phyloP scores from a whole-genome alignment of 2,329 filamentous ascomycete species.

The Arthrobotrys sinensis region DNA sequence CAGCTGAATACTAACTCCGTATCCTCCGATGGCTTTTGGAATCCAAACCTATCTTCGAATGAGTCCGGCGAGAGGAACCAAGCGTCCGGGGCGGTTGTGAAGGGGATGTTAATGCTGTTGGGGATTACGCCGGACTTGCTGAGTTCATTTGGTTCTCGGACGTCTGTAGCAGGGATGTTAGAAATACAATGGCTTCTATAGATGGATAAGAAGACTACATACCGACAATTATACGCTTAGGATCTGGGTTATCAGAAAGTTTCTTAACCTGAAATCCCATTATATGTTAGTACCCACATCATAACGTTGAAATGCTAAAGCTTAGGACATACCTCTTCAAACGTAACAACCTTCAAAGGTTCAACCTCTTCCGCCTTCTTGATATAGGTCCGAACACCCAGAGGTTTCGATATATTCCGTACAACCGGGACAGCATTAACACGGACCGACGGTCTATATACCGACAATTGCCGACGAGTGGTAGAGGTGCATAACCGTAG shows the following conservation, averaged over 20 bases:
- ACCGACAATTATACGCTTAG: slow-evolving; percentile 41
- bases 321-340: slow-evolving; percentile 28
- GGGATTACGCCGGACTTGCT: slow-evolving; percentile 79
- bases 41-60: slow-evolving; percentile 72
- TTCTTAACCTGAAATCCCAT: slow-evolving; percentile 20
- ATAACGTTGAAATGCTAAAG: neutral
- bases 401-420: neutral
- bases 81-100: slow-evolving; percentile 82
- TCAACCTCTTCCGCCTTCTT: slow-evolving; percentile 13
- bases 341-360: slow-evolving; percentile 17
- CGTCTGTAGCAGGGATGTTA: slow-evolving; percentile 71
- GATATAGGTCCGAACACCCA: slow-evolving; percentile 9
- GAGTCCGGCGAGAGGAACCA: slow-evolving; percentile 79
- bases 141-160: slow-evolving; percentile 81
- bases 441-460: slow-evolving; percentile 5
- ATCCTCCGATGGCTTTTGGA: slow-evolving; percentile 77
- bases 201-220: neutral
- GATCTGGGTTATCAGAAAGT: slow-evolving; percentile 43
- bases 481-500: slow-evolving; percentile 9
- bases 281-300: no score
- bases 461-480: slow-evolving; percentile 20
- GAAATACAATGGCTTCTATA: slow-evolving; percentile 64
- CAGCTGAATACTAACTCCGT: slow-evolving; percentile 87
- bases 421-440: neutral
- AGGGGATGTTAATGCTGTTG: slow-evolving; percentile 83